These are phyloP conservation scores for Dryadomyces quercus-mongolicae DNA, from an alignment of 2,329 filamentous ascomycete genomes.

Conservation along the genomic window DNA sequence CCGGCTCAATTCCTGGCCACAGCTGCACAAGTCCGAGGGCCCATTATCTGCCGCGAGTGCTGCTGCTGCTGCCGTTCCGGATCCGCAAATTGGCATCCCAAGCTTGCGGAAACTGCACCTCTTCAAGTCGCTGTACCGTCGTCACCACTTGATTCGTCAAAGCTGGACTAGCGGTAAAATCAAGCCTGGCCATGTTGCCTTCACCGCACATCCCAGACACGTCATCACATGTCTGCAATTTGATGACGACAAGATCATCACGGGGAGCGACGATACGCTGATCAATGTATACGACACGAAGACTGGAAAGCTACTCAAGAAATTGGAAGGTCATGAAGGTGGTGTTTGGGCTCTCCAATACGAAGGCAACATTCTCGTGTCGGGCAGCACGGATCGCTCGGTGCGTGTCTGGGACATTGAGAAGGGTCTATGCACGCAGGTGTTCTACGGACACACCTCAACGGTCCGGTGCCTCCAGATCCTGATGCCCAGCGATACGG, in stretches of 20 bases:
- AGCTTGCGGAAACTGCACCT: conserved; percentile 76
- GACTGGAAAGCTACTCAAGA: conserved; percentile 72
- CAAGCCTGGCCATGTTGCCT: conserved; percentile 83
- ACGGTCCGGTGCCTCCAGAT: conserved; percentile 95
- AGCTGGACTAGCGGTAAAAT: conserved; percentile 84
- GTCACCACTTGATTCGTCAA: conserved; percentile 79
- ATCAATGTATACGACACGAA: conserved; percentile 98
- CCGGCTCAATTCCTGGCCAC: conserved; percentile 25
- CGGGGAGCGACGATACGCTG: conserved; percentile 91
- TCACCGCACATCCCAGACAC: conserved; percentile 89
- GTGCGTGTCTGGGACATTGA: conserved; percentile 99
- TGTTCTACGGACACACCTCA: conserved; percentile 95
- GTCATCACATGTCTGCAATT: conserved; percentile 98
- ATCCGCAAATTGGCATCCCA: conserved; percentile 67
- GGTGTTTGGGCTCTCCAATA: conserved; percentile 98
- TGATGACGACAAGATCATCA: conserved; percentile 95
- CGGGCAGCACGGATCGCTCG: conserved; percentile 88
- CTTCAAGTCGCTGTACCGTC: conserved; percentile 91
- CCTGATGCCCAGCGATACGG: conserved; percentile 71
- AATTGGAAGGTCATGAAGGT: conserved; percentile 85
- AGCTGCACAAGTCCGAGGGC: conserved; percentile 56
- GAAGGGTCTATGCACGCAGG: conserved; percentile 79
- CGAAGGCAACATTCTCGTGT: conserved; percentile 87
- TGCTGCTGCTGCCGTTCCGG: conserved; percentile 70
- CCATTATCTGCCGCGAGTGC: conserved; percentile 78